Percentiles rank a stretch among this genome's conserved stretches.
phyloP scores from a whole-genome alignment of 177 flowering plant species.

The Vitis hybrid region DNA sequence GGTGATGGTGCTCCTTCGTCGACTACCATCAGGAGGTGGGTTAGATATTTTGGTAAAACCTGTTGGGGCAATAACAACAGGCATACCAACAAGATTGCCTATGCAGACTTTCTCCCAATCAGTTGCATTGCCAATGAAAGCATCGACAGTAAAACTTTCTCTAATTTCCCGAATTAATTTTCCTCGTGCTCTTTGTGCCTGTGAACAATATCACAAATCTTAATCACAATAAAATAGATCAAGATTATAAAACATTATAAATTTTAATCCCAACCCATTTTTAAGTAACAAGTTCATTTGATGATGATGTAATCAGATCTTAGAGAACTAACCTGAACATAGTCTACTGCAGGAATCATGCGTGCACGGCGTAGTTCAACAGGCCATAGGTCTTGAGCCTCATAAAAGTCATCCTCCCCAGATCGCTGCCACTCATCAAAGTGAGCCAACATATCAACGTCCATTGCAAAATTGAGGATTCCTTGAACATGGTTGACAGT shows the following conservation, averaged over 20 bases:
- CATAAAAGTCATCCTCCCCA: conserved; percentile 66
- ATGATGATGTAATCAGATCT: not conserved
- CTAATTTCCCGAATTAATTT: conserved; percentile 66
- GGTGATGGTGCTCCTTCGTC: conserved; percentile 59
- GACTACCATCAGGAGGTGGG: conserved; percentile 45
- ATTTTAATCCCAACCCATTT: not conserved
- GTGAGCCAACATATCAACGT: conserved; percentile 89
- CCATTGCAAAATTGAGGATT: conserved; percentile 85
- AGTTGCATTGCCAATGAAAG: conserved; percentile 84
- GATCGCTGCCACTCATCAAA: conserved; percentile 93
- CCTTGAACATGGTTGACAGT: conserved; percentile 82
- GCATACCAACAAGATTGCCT: conserved; percentile 93
- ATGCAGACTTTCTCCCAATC: conserved; percentile 93
- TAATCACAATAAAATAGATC: not conserved
- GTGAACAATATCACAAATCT: conserved; percentile 2
- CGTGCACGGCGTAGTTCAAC: conserved; percentile 78
- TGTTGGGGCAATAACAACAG: conserved; percentile 75
- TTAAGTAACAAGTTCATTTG: too few relatives aligned
- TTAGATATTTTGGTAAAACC: conserved; percentile 56
- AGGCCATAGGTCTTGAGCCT: conserved; percentile 98
- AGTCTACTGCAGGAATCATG: conserved; percentile 81
- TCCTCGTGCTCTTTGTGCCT: conserved; percentile 96
- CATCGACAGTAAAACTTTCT: conserved; percentile 76
- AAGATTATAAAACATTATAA: not conserved
- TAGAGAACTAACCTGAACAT: conserved; percentile 63